Conservation (phyloP, 2,329 filamentous ascomycete species). For the Cadophora malorum region DNA sequence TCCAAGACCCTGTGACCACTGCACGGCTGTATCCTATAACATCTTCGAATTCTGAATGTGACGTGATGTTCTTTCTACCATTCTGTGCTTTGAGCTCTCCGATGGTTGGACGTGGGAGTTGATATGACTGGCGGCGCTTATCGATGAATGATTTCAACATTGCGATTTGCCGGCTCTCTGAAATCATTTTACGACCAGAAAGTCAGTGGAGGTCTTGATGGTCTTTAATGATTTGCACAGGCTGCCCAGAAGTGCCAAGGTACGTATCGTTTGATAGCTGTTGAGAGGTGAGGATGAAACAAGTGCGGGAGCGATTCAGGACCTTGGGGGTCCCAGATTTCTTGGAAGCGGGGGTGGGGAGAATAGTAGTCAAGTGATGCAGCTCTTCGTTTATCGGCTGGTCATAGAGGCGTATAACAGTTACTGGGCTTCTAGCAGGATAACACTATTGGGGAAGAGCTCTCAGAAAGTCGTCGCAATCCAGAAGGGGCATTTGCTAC, state of each 20-base stretch:
- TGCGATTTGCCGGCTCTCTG: not conserved
- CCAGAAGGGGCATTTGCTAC: not conserved
- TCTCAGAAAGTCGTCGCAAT: not conserved
- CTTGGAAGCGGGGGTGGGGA: not conserved
- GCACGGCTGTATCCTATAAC: conserved; percentile 16
- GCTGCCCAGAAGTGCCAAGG: conserved; percentile 5
- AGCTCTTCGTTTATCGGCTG: not conserved
- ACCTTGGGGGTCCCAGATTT: not conserved
- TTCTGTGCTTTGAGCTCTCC: conserved; percentile 18
- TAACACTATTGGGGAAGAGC: not conserved
- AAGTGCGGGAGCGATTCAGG: not conserved
- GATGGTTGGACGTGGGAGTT: conserved; percentile 11
- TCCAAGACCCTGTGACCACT: conserved; percentile 17
- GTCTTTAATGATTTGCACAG: not conserved
- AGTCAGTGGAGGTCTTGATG: not conserved
- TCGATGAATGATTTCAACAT: conserved; percentile 18
- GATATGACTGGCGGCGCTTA: conserved; percentile 15
- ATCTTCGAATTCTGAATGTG: conserved; percentile 15
- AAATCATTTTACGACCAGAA: not conserved
- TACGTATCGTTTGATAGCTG: conserved; percentile 3
- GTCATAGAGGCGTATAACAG: not conserved
- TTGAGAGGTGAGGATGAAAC: conserved; percentile 11
- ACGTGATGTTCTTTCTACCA: conserved; percentile 12
- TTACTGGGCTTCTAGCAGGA: not conserved
- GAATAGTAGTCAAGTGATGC: not conserved